These are phyloP conservation scores for Sporothrix sp. DNA, from an alignment of 2,329 filamentous ascomycete species.

Conservation along the genomic window DNA sequence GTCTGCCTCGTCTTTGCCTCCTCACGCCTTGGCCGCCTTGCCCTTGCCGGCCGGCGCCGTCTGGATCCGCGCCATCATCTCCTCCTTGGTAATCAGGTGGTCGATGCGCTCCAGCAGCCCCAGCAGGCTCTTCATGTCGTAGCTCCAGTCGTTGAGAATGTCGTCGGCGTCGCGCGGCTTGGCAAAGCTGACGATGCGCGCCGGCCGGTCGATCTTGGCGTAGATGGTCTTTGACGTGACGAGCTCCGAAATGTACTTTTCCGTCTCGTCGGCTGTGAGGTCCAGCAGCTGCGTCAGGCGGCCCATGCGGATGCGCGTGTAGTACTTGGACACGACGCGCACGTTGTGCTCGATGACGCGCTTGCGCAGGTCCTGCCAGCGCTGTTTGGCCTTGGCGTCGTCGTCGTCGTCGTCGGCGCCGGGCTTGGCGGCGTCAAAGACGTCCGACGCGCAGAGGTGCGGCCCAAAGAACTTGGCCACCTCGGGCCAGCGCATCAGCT, in stretches of 20 bases:
- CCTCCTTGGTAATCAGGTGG: conserved; percentile 97
- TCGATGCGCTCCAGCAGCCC: conserved; percentile 80
- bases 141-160: conserved; percentile 95
- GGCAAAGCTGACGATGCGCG: conserved; percentile 84
- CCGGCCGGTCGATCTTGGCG: conserved; percentile 92
- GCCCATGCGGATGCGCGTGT: conserved; percentile 90
- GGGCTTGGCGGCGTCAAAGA: conserved; percentile 63
- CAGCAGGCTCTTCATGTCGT: conserved; percentile 68
- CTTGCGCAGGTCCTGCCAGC: conserved; percentile 94
- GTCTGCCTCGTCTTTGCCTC: conserved; percentile 7
- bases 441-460: conserved; percentile 78
- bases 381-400: conserved; percentile 71
- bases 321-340: conserved; percentile 95
- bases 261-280: conserved; percentile 87
- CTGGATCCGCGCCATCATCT: conserved; percentile 99
- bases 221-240: conserved; percentile 97
- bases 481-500: conserved; percentile 97
- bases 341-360: conserved; percentile 99
- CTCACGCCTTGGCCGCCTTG: conserved; percentile 32
- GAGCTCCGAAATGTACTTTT: conserved; percentile 96
- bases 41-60: conserved; percentile 38
- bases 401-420: conserved; percentile 47
- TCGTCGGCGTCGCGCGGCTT: conserved; percentile 93
- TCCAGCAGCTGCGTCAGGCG: conserved; percentile 86
- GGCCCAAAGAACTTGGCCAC: conserved; percentile 82